A percentile compares a stretch with the other conserved stretches of the same genome.
Conservation (phyloP, 2,329 filamentous ascomycete genomes). For the Penicillium sp. region DNA sequence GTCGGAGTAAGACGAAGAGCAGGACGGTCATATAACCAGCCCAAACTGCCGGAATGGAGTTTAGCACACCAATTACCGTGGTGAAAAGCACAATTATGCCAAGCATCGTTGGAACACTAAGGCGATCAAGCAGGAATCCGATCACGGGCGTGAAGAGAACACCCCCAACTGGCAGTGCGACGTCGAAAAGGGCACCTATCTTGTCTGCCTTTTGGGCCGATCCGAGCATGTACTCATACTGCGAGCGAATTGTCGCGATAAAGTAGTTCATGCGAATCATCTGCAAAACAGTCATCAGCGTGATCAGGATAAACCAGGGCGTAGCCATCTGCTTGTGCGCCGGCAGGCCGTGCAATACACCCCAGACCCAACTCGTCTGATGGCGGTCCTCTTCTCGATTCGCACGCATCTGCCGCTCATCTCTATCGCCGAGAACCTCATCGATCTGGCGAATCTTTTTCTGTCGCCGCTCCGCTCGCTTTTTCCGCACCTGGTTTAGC, state of each 20-base stretch:
- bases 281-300: conserved; percentile 72
- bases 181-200: conserved; percentile 81
- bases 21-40: conserved; percentile 71
- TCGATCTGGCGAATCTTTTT: conserved; percentile 66
- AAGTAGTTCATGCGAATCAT: conserved; percentile 90
- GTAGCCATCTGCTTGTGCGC: conserved; percentile 70
- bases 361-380: conserved; percentile 74
- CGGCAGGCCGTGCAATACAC: conserved; percentile 70
- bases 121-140: conserved; percentile 72
- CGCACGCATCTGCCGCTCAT: conserved; percentile 59
- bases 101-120: conserved; percentile 69
- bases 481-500: conserved; percentile 47
- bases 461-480: conserved; percentile 59
- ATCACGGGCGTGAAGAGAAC: conserved; percentile 81
- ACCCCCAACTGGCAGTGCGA: conserved; percentile 76
- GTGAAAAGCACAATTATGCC: conserved; percentile 66
- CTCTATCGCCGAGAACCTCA: conserved; percentile 64
- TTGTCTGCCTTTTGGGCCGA: conserved; percentile 59
- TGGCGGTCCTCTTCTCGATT: conserved; percentile 65
- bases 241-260: conserved; percentile 77
- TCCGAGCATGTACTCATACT: conserved; percentile 74
- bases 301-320: conserved; percentile 82
- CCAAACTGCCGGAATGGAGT: conserved; percentile 63
- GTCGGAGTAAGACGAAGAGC: conserved; percentile 82
- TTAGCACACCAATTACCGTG: conserved; percentile 72